Base-by-base conservation (phyloP, 2,329 filamentous ascomycete genomes). In the Elsinoe perseae region DNA sequence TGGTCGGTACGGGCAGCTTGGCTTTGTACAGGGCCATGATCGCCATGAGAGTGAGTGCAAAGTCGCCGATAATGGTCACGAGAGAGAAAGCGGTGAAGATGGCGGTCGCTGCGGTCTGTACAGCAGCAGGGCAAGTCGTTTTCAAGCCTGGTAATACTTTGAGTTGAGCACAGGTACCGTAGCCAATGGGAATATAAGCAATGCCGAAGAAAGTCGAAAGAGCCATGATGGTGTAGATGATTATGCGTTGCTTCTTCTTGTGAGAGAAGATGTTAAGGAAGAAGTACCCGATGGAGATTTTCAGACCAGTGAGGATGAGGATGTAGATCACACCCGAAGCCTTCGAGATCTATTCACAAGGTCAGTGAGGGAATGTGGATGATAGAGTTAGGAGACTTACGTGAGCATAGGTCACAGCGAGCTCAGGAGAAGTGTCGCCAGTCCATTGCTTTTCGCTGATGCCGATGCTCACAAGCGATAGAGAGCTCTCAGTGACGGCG, bases 91-190 rank as follows among this genome's bases (percentile, higher is more conserved):
- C 18, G 44, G 56, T 59, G 10, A 59, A 59, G 21, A 57, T 50
- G 43, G 53, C 50, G 8, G 57, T 50, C 40, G 57, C 40, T n/a
- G 57, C 50, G 25, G 42, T 46, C 4, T 56, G 57, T 21, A 56
- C 27, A 18, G 53, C 53, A 12, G 28, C 46, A 23, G 57, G 52
- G 57, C 59, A 60, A 25, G 28, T 56, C 30, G 8, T 72, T 64
- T 18, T 56, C 28, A 43, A 64, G 64, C 0, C 61, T 67, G 46
- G 65, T 62, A 10, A 65, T 62, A 28, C 69, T 52, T 78, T 77
- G 80, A 61, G 78, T 79, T 50, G 70, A 71, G 2, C 64, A 60
- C 77, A 80, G 63, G 80, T 76, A 40, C 79, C 70, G 8, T 74
- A 67, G 30, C 75, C 68, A 48, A 79, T 62, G 60, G 78, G 75